Evolutionary conservation across 2,329 filamentous ascomycete genomes (phyloP), one percentile per base, ranked within the genome.

Genomic region (Xylaria sp.): DNA sequence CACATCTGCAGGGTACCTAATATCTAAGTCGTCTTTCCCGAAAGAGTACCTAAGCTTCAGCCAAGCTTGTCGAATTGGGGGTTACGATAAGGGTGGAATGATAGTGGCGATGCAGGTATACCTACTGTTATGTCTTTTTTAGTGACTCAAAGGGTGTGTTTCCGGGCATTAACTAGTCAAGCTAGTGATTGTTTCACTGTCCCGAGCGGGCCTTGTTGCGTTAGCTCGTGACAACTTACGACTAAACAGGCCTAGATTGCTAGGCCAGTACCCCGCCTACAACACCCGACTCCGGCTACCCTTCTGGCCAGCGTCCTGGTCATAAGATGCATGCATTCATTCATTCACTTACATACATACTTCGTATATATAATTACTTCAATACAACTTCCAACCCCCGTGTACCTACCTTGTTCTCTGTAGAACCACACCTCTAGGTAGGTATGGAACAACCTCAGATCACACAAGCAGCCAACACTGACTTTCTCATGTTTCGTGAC

Each of bases 221-320:
- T 26, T 33, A 60, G 61, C 38, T 36, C 26, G 26, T 49, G 49
- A 46, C 17, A 42, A 26, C 28, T 13, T 15, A 31, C 11, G n/a
- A 46, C 20, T 0, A 49, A 60, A 60, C 3, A n/a, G 44, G 58
- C 28, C n/a, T 60, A 60, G 42, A 31, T n/a, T 36, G 15, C 11
- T 28, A 6, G 46, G 7, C 46, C 23, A 28, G 46, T 23, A 49
- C 20, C 46, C 46, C 44, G 15, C 38, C 38, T 40, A 13, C 44
- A 42, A 15, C 33, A 64, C 46, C 63, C 63, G 17, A 61, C 58
- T 57, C 58, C 38, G 28, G 58, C 57, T 56, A 33, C 46, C 46
- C 46, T 49, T 49, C 23, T 49, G 20, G 44, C 11, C 44, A 23
- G 44, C 11, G 44, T 23, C 10, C 44, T 48, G 46, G 17, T 46